Conservation (phyloP, 148 eudicot genomes). For the Silene conica region DNA sequence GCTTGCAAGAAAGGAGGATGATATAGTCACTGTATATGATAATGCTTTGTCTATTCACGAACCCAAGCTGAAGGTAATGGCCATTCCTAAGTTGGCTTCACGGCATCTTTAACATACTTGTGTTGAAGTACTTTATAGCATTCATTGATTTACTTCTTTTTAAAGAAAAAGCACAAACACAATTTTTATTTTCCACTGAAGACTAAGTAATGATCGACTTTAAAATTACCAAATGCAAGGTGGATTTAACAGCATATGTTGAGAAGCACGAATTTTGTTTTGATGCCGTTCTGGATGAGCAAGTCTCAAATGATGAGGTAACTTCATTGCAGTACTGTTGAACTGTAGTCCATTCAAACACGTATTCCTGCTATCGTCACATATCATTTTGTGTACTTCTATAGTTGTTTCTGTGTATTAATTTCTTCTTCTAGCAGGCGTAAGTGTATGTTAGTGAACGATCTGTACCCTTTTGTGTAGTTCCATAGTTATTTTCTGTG, state of each 20-base stretch:
- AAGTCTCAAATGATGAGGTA: slow-evolving; percentile 93
- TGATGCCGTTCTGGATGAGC: slow-evolving; percentile 92
- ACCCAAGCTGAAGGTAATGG: slow-evolving; percentile 82
- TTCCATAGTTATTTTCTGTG: background rate
- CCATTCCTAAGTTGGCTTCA: background rate
- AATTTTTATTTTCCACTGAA: background rate
- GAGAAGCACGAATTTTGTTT: slow-evolving; percentile 98
- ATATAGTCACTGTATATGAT: slow-evolving; percentile 67
- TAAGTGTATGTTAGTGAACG: background rate
- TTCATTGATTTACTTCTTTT: background rate
- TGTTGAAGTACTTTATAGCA: background rate
- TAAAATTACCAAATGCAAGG: slow-evolving; percentile 32
- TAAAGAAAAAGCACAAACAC: no score
- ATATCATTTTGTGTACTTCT: background rate
- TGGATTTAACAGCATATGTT: slow-evolving; percentile 95
- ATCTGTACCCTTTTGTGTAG: background rate
- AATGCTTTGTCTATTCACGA: slow-evolving; percentile 86
- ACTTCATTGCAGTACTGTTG: background rate
- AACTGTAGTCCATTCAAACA: background rate
- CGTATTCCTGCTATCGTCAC: background rate
- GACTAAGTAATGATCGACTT: background rate
- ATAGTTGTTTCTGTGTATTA: background rate
- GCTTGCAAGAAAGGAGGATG: slow-evolving; percentile 87
- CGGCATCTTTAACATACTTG: background rate
- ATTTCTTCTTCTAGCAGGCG: background rate